Evolutionary conservation across 2,329 filamentous ascomycete species (phyloP).

Genomic region (Thyridium curvatum): DNA sequence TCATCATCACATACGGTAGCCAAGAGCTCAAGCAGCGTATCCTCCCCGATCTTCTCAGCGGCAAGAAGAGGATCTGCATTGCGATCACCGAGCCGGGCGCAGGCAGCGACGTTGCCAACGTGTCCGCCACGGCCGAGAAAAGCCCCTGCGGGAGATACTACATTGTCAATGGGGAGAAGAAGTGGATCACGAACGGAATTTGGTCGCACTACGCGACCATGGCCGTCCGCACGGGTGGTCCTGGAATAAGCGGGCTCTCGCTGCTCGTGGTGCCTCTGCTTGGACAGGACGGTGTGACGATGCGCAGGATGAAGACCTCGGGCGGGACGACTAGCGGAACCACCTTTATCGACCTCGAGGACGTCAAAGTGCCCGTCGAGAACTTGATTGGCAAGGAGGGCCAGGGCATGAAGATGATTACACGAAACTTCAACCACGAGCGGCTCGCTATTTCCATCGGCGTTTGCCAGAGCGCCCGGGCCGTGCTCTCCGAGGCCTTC

Average conservation of each 20-base stretch:
- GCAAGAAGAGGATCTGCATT: constrained; percentile 82
- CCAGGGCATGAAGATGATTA: constrained; percentile 81
- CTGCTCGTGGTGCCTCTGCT: constrained; percentile 45
- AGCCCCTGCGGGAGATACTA: constrained; percentile 47
- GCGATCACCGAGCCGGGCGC: constrained; percentile 55
- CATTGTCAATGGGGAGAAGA: constrained; percentile 55
- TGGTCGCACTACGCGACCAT: constrained; percentile 52
- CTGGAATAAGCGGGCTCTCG: constrained; percentile 42
- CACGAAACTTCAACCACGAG: constrained; percentile 98
- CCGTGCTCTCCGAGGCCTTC: constrained; percentile 93
- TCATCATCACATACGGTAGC: constrained; percentile 4
- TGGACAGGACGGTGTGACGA: constrained; percentile 76
- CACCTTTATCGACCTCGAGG: constrained; percentile 96
- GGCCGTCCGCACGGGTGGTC: constrained; percentile 47
- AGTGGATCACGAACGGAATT: constrained; percentile 55
- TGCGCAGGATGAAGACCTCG: constrained; percentile 95
- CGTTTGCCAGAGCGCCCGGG: constrained; percentile 86
- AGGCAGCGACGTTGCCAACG: constrained; percentile 54
- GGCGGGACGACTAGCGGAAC: constrained; percentile 94
- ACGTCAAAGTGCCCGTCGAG: constrained; percentile 97
- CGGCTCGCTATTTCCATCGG: constrained; percentile 98
- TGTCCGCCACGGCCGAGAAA: constrained; percentile 47
- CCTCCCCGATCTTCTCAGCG: constrained; percentile 65
- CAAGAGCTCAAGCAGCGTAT: constrained; percentile 40
- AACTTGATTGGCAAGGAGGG: constrained; percentile 97